Base-by-base conservation (phyloP, 2,329 filamentous ascomycete genomes). In the Trichoderma sp. region DNA sequence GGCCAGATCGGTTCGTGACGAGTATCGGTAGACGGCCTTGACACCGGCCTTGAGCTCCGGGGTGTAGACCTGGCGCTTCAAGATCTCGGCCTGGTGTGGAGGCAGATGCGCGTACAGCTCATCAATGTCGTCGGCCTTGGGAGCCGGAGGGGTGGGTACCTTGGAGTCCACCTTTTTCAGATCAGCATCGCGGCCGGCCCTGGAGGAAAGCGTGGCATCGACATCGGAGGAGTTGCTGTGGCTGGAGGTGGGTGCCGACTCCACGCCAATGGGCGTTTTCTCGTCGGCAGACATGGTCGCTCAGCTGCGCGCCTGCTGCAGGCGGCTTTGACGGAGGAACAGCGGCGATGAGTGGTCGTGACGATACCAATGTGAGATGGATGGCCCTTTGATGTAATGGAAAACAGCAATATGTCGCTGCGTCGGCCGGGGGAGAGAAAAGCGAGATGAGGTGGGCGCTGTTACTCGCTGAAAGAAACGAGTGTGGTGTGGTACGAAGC, bases 1-100 rank as follows among this genome's bases (percentile, higher is more conserved):
- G 70, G 89, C 72, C 16, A 90, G 74, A 75, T 94, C 91, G 72
- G 83, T 85, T 60, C 80, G 84, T 1, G 89, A 89, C 2, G 91
- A 86, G 81, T 93, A 94, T 71, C 91, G 87, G 77, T 87, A 93
- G 28, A 94, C 82, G 0, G 86, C 86, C 70, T 84, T 83, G 71
- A 90, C 85, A 24, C 87, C 89, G 39, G 91, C 84, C 74, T 88
- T 88, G 69, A 89, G 82, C 14, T 86, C 82, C 34, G 89, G 89
- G 0, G 88, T 88, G 59, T 88, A 81, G 71, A 94, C 83, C 79
- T 96, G 92, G 70, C 82, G 83, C 77, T 85, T 89, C 70, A 96
- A 80, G 67, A 95, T 86, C 26, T 85, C 82, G 66, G 86, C 89
- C 79, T 95, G 91, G 70, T 90, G 77, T 8, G 85, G 78, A 2